Conservation (phyloP, 1,284 basidiomycete species). For the Stereum hirsutum region DNA sequence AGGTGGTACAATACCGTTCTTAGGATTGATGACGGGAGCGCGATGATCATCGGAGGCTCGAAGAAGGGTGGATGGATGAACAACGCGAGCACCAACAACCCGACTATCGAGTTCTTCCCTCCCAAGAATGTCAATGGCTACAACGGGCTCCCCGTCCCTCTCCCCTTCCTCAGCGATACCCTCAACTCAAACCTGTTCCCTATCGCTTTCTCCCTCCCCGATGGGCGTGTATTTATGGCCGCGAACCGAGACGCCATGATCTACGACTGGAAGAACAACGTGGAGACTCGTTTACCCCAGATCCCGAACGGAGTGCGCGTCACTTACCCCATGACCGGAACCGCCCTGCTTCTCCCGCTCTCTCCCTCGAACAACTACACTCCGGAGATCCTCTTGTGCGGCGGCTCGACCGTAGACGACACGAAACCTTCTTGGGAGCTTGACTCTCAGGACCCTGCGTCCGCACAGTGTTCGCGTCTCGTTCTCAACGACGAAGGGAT, state of each 20-base stretch:
- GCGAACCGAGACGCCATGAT: conserved; percentile 76
- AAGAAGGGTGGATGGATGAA: conserved; percentile 78
- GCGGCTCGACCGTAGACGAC: conserved; percentile 67
- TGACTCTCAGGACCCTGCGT: conserved; percentile 63
- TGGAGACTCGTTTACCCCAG: conserved; percentile 52
- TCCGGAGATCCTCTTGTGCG: conserved; percentile 70
- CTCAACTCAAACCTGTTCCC: conserved; percentile 79
- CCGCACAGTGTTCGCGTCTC: conserved; percentile 66
- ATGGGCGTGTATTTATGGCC: conserved; percentile 67
- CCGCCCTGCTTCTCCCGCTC: conserved; percentile 64
- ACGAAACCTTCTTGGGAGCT: conserved; percentile 47
- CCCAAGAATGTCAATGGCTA: conserved; percentile 61
- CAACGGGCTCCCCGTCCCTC: conserved; percentile 52
- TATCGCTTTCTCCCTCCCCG: conserved; percentile 65
- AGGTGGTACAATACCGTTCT: conserved; percentile 73
- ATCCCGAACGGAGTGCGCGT: conserved; percentile 77
- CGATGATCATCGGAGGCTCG: conserved; percentile 76
- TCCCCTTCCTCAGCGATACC: conserved; percentile 62
- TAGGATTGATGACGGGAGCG: conserved; percentile 66
- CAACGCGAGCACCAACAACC: conserved; percentile 70
- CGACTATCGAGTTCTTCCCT: conserved; percentile 75
- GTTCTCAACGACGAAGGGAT: conserved; percentile 59
- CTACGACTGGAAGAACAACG: conserved; percentile 65
- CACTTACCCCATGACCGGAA: conserved; percentile 77
- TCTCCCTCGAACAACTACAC: conserved; percentile 51